Conservation (phyloP, 2,329 filamentous ascomycete species). For the Taxawa tesnikishii region DNA sequence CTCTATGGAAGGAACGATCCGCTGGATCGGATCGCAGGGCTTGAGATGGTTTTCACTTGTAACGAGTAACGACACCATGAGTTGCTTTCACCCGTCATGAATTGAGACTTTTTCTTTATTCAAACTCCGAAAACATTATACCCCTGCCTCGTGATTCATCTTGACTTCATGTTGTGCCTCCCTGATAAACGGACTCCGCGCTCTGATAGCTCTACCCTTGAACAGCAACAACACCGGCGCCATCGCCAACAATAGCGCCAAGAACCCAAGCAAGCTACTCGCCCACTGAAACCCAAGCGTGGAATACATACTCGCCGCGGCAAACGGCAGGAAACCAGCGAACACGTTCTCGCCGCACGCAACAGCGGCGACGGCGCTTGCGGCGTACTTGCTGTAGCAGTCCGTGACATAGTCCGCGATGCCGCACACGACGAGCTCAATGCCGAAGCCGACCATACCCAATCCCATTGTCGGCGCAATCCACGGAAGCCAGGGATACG, state of each 20-base stretch:
- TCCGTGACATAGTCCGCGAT: conserved; percentile 39
- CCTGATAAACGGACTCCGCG: conserved; percentile 20
- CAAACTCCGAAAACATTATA: no score
- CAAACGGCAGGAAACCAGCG: conserved; percentile 35
- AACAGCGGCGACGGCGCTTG: conserved; percentile 35
- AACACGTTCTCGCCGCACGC: conserved; percentile 37
- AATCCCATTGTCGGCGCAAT: conserved; percentile 35
- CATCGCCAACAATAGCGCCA: conserved; percentile 29
- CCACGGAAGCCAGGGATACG: conserved; percentile 31
- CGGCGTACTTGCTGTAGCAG: conserved; percentile 36
- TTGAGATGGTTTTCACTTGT: not conserved
- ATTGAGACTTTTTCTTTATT: no score
- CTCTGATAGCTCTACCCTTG: conserved; percentile 19
- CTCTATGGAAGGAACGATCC: no score
- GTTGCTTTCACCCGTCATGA: no score
- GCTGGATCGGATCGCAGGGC: no score
- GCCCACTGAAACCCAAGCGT: conserved; percentile 38
- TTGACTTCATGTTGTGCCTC: conserved; percentile 8
- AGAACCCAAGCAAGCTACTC: conserved; percentile 32
- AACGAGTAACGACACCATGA: no score
- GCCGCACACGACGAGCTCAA: conserved; percentile 32
- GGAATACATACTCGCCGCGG: conserved; percentile 34
- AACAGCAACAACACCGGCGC: conserved; percentile 31
- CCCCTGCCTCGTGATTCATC: no score
- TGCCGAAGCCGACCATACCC: conserved; percentile 36